A percentile compares a stretch with the other conserved stretches of the same genome.
These are phyloP conservation scores for Zelonia costaricensis DNA, from an alignment of 208 protist genomes.

Conservation along the genomic window DNA sequence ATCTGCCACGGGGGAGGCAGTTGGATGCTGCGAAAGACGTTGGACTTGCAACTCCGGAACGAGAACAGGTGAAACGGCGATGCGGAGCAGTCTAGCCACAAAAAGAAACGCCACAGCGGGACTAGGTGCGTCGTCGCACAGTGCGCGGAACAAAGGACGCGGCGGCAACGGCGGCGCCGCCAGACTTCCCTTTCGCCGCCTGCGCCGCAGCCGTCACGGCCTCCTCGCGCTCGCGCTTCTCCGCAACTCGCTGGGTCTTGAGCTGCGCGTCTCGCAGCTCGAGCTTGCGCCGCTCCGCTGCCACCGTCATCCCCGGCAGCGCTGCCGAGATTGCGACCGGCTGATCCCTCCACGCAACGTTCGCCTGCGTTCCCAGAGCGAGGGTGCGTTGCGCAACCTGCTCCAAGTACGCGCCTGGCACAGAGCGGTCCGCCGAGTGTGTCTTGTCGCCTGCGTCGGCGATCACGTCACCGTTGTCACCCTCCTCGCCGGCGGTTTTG, in stretches of 20 bases:
- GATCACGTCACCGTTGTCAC: not conserved
- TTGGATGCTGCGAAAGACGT: no score
- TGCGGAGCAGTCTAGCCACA: no score
- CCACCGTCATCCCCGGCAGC: constrained; percentile 50
- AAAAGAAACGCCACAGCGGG: not conserved
- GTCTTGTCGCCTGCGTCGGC: not conserved
- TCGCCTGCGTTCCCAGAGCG: constrained; percentile 14
- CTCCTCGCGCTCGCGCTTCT: constrained; percentile 25
- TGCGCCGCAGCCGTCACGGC: constrained; percentile 7
- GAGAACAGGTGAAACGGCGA: no score
- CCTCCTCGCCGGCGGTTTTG: constrained; percentile 6
- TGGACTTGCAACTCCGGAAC: no score
- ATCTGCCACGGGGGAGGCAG: no score
- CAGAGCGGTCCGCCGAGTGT: constrained; percentile 1
- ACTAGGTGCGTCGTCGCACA: constrained; percentile 35
- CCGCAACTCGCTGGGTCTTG: constrained; percentile 21
- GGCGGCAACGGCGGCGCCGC: not conserved
- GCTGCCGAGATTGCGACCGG: constrained; percentile 51
- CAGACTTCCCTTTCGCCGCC: not conserved
- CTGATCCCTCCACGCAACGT: constrained; percentile 39
- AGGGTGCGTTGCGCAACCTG: constrained; percentile 23
- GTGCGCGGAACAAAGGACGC: constrained; percentile 59
- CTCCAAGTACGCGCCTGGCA: constrained; percentile 7
- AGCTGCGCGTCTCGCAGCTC: constrained; percentile 45
- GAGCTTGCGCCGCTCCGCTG: constrained; percentile 48